Base-by-base conservation (phyloP, 2,329 filamentous ascomycete genomes). In the Pleomassaria siparia region DNA sequence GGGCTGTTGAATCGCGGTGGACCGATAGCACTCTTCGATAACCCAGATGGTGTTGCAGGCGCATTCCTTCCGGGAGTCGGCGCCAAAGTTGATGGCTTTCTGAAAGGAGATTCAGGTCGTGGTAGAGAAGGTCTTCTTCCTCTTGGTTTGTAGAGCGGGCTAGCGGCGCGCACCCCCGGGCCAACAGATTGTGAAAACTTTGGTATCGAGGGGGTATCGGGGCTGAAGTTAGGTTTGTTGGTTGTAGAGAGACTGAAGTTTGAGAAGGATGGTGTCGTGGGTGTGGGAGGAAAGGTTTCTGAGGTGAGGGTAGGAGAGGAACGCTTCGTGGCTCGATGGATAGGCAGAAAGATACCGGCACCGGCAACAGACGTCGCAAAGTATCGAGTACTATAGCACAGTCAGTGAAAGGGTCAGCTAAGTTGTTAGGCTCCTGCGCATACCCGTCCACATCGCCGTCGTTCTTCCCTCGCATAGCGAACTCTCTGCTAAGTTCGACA, bases 371-470 rank as follows among this genome's bases (percentile, higher is more conserved):
- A 80, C 10, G 94, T 96, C 28, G 78, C 80, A 70, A 99, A 99
- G 73, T 99, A 99, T 46, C 76, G 76, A 49, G 76, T 77, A 32
- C 78, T 80, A 56, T 45, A 43, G 22, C 2, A 39, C 18, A 33
- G 43, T 58, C 28, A 60, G 54, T 46, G 43, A 24, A 21, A 7
- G 28, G 26, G 40, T 21, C 6, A 18, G 42, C 21, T 15, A 29
- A 26, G 18, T 28, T 26, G 21, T 20, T 21, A 35, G 32, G 44
- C 45, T 40, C n/a, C 44, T 24, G 28, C 13, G 65, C 83, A 72
- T 79, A 92, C 89, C 92, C 94, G 59, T 97, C 92, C 45, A 97
- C 94, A 70, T 96, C 91, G 54, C 94, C 94, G 63, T 83, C 95
- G 67, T 99, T 99, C 78, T 99, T 99, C 26, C 94, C 94, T 66